A percentile compares a stretch with the other conserved stretches of the same genome.
These are phyloP conservation scores for Cryphonectria nitschkei DNA, from an alignment of 2,329 filamentous ascomycete species.

Conservation along the genomic window DNA sequence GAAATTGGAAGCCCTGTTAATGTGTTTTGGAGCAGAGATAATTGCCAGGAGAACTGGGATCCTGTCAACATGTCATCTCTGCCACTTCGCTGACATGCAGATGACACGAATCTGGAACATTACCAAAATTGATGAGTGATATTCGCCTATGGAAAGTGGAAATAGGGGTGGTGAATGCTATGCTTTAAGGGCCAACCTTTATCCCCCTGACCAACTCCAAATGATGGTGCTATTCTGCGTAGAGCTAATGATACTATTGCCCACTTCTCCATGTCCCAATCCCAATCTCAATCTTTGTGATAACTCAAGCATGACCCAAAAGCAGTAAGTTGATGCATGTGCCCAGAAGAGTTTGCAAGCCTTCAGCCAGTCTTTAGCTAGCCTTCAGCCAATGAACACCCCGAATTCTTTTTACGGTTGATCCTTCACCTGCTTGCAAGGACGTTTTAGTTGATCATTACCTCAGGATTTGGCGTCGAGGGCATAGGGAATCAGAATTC, in stretches of 20 bases:
- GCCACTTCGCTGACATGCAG: not conserved
- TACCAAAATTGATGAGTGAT: not conserved
- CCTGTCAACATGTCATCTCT: too few species aligned
- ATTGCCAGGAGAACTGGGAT: too few species aligned
- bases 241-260: not conserved
- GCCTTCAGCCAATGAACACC: not conserved
- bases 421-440: not conserved
- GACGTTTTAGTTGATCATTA: not conserved
- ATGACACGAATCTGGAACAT: not conserved
- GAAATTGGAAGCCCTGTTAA: too few species aligned
- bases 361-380: not conserved
- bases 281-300: too few species aligned
- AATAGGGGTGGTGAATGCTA: not conserved
- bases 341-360: not conserved
- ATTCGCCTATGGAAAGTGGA: too few species aligned
- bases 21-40: too few species aligned
- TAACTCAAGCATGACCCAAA: not conserved
- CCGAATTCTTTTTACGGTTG: not conserved
- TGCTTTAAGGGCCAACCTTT: not conserved
- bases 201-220: not conserved
- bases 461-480: not conserved
- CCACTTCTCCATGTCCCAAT: too few species aligned
- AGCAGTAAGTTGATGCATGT: not conserved
- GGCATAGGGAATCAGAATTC: slow-evolving; percentile 6
- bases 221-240: not conserved